Base-by-base conservation (phyloP, 2,329 filamentous ascomycete species). In the Beauveria scarabaeidicola region DNA sequence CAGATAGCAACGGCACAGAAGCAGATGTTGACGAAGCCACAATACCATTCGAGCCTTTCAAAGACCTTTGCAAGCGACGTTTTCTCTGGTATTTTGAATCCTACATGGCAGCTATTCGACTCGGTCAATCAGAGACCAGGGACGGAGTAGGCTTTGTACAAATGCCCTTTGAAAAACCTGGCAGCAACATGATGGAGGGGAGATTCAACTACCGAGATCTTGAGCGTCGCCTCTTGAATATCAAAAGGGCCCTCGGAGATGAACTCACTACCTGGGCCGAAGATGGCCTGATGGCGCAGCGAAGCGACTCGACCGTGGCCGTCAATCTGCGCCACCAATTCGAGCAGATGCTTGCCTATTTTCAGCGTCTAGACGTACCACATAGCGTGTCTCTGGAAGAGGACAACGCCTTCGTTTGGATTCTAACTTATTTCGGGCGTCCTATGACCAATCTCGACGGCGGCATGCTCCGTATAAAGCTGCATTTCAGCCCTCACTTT, bases 11-110 rank as follows among this genome's bases (percentile, higher is more conserved):
- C 4, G 78, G 80, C 21, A 72, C 77, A 29, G 78, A 78, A 9
- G 74, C 78, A 48, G 77, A 79, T 38, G 74, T 76, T 1, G 77
- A 81, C 38, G 78, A 80, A 44, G 70, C 73, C 0, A 73, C 68
- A 8, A 69, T 83, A 1, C 80, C 83, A 0, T 96, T 91, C 71
- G 89, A 96, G 65, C 90, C 91, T 0, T 97, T 97, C 75, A 87
- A 86, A 65, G 93, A 97, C 68, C 78, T 96, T 5, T 90, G 88
- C 79, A 97, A 97, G 74, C 86, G 89, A 41, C 85, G 92, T 1
- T 97, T 97, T 69, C 77, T 97, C 15, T 97, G 94, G 94, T 97
- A 97, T 74, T 96, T 90, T 71, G 89, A 95, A 65, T 89, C 89
- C 3, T 97, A 97, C 69, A 77, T 94, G 23, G 77, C 81, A 3